phyloP scores from a whole-genome alignment of 1,284 basidiomycete genomes.

The Cryptococcus sp. region DNA sequence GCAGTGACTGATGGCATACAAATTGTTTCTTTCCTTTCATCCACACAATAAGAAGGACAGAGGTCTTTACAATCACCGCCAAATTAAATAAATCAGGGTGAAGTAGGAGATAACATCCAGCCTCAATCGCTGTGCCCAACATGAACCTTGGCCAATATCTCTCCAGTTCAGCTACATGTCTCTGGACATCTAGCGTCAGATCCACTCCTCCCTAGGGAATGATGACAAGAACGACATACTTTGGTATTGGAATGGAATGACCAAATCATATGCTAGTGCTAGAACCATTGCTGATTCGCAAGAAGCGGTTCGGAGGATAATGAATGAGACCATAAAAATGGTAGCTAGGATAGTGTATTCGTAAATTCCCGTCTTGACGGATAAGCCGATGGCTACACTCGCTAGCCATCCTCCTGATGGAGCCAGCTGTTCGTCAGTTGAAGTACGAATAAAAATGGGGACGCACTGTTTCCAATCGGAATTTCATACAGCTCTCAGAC shows the following conservation, averaged over 20 bases:
- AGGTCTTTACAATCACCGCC: conserved; percentile 28
- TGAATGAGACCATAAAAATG: conserved; percentile 22
- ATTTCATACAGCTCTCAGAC: too few species aligned
- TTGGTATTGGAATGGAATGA: conserved; percentile 28
- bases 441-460: too few species aligned
- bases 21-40: not conserved
- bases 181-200: too few species aligned
- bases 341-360: conserved; percentile 17
- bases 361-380: conserved; percentile 21
- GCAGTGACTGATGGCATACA: too few species aligned
- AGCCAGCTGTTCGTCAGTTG: conserved; percentile 15
- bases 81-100: conserved; percentile 29
- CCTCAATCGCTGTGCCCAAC: conserved; percentile 17
- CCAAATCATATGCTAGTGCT: conserved; percentile 22
- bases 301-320: conserved; percentile 19
- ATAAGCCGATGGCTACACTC: conserved; percentile 15
- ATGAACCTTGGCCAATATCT: conserved; percentile 28
- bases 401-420: conserved; percentile 32
- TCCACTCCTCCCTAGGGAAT: too few species aligned
- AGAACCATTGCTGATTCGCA: conserved; percentile 22
- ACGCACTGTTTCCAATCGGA: too few species aligned
- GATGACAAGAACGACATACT: too few species aligned
- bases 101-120: conserved; percentile 18
- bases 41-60: not conserved
- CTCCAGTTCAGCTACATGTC: not conserved